phyloP scores from a whole-genome alignment of 257 asterid genomes.

The Ballota nigra region DNA sequence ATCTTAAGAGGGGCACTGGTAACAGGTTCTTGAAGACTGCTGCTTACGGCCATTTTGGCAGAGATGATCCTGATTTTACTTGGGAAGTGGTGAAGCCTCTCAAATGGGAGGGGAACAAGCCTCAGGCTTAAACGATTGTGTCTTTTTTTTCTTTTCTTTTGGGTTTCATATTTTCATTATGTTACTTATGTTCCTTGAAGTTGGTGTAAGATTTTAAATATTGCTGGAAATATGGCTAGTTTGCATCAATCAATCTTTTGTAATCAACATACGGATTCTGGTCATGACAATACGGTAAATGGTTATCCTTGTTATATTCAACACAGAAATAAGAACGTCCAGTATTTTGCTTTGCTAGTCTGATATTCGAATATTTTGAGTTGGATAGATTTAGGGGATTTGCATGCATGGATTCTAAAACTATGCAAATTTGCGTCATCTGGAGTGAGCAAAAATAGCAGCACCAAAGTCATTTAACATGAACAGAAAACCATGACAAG shows the following conservation, averaged over 20 bases:
- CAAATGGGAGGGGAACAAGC: conserved; percentile 35
- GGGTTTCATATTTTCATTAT: not conserved
- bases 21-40: conserved; percentile 43
- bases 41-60: conserved; percentile 45
- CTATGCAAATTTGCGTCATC: not conserved
- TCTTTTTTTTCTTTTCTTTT: not conserved
- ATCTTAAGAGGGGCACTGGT: conserved; percentile 40
- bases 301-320: not conserved
- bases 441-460: not conserved
- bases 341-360: not conserved
- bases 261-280: not conserved
- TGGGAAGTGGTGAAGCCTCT: conserved; percentile 51
- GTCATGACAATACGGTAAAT: not conserved
- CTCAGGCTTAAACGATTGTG: conserved; percentile 16
- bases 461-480: not conserved
- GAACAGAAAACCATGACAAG: not conserved
- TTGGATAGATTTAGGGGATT: too few species aligned
- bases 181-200: not conserved
- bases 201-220: not conserved
- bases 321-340: not conserved
- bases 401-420: too few species aligned
- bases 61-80: conserved; percentile 45
- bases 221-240: not conserved
- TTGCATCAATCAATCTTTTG: not conserved
- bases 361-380: too few species aligned